Evolutionary conservation across 257 asterid genomes (phyloP).

Genomic region (Solanum paucissectum): DNA sequence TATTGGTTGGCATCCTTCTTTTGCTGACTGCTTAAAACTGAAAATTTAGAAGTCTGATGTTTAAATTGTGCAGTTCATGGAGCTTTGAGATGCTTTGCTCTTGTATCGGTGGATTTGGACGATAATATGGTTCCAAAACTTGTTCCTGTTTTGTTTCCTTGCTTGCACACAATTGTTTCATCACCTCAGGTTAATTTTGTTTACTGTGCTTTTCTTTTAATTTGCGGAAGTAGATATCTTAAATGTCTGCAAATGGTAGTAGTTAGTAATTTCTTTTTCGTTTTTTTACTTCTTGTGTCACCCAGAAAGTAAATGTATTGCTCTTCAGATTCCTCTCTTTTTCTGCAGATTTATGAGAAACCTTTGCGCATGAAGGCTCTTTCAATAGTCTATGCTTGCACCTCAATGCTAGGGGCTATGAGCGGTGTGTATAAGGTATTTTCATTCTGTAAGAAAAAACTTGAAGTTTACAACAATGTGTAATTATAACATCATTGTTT

Average conservation of each 20-base stretch:
- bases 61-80: slow-evolving; percentile 62
- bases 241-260: not conserved
- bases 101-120: slow-evolving; percentile 84
- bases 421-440: slow-evolving; percentile 88
- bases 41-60: not conserved
- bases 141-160: slow-evolving; percentile 75
- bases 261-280: not conserved
- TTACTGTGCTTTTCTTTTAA: not conserved
- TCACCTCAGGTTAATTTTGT: slow-evolving; percentile 63
- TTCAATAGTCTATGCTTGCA: slow-evolving; percentile 71
- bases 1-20: not conserved
- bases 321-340: slow-evolving; percentile 6
- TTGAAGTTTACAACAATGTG: slow-evolving; percentile 11
- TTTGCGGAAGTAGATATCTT: not conserved
- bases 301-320: not conserved
- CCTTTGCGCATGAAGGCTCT: slow-evolving; percentile 64
- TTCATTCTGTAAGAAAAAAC: not conserved
- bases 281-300: slow-evolving; percentile 1
- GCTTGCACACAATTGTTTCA: slow-evolving; percentile 67
- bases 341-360: slow-evolving; percentile 68
- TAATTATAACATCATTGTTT: slow-evolving; percentile 12
- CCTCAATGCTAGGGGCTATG: slow-evolving; percentile 75
- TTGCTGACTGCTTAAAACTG: not conserved
- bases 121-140: slow-evolving; percentile 76
- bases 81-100: slow-evolving; percentile 89